Evolutionary conservation across 1,139 yeast genomes (phyloP), one percentile per base, ranked within the genome.

Genomic region (Geotrichum klebahnii): DNA sequence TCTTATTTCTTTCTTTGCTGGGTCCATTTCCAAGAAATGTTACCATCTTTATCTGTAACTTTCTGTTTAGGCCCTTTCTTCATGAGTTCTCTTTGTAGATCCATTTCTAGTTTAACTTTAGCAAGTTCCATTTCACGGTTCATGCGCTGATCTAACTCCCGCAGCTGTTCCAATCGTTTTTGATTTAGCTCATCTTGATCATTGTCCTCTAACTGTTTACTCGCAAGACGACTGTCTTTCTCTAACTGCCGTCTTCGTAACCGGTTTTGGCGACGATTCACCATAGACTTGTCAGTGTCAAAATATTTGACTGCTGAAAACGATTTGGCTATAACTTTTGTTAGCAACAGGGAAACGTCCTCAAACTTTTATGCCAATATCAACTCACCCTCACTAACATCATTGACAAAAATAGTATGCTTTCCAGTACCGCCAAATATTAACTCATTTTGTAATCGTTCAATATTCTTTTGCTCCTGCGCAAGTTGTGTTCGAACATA

Each of bases 41-140:
- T 32, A 2, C 97, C 97, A 40, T 78, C 75, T 12, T 74, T 69
- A 51, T 76, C 82, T 4, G 77, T 73, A 3, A 83, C 65, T 72
- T 89, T 90, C 75, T 84, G 85, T 69, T 85, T 87, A 53, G 80
- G 80, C 0, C 97, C 97, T 58, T 82, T 84, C 66, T 87, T 87
- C 96, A 90, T 87, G 54, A 89, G 76, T 64, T 90, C 95, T 53
- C 85, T 78, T 60, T 89, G 94, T 53, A 77, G 63, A 51, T 83
- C 86, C 82, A 89, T 81, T 61, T 81, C 78, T 43, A 75, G 74
- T 62, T 86, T 86, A 14, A 90, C 87, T 53, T 77, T 77, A 44
- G 74, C 73, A 57, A 92, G 74, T 65, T 86, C 78, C 52, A 73
- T 68, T 58, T 82, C 88, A 61, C 94, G 76, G 59, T 84, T 81